A percentile compares a stretch with the other conserved stretches of the same genome.
Conservation (phyloP, 257 asterid genomes). For the Capsicum pubescens region DNA sequence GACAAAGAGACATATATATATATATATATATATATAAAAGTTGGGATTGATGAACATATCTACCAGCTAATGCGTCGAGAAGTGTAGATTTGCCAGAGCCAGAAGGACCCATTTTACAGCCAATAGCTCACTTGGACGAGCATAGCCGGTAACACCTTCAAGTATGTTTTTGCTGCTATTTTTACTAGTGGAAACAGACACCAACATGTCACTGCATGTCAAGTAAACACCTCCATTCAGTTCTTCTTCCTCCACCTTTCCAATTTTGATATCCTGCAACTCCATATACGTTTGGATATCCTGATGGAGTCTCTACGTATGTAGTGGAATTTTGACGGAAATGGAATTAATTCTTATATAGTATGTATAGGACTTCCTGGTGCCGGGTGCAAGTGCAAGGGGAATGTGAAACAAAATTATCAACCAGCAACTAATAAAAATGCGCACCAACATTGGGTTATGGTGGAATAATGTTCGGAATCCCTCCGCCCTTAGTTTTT, state of each 20-base stretch:
- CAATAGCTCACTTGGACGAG: slow-evolving; percentile 40
- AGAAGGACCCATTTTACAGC: slow-evolving; percentile 47
- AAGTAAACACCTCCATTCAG: slow-evolving; percentile 25
- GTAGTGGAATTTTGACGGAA: too few species aligned
- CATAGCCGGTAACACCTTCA: slow-evolving; percentile 45
- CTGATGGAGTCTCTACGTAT: too few species aligned
- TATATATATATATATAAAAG: background rate
- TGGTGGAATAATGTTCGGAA: too few species aligned
- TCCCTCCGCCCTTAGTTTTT: too few species aligned
- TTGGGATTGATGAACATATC: background rate
- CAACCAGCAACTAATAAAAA: too few species aligned
- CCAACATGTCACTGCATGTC: slow-evolving; percentile 45
- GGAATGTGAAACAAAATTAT: too few species aligned
- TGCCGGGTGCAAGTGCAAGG: too few species aligned
- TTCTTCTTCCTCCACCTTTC: background rate
- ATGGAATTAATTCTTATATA: too few species aligned
- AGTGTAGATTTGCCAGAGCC: slow-evolving; percentile 49
- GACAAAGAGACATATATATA: background rate
- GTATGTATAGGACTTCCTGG: too few species aligned
- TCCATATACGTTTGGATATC: background rate
- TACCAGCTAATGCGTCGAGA: slow-evolving; percentile 47
- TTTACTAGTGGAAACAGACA: slow-evolving; percentile 37
- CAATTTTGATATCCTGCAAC: background rate
- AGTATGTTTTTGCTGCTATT: slow-evolving; percentile 29
- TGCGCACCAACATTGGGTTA: too few species aligned